Conservation (phyloP, 257 asterid species). For the Anisodus acutangulus region DNA sequence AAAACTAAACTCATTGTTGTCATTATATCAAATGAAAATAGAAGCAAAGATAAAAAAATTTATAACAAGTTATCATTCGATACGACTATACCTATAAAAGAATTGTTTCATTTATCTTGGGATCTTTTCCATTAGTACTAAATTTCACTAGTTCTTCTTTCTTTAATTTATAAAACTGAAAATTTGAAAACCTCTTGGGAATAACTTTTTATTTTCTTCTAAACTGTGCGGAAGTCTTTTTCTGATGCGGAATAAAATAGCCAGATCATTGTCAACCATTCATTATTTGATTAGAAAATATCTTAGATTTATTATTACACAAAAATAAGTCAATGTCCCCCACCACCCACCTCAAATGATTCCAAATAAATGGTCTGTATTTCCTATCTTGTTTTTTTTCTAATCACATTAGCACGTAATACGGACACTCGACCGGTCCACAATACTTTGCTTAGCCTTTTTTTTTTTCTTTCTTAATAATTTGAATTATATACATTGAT, state of each 20-base stretch:
- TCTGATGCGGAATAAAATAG: background rate
- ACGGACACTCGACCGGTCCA: background rate
- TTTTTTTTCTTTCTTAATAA: no score
- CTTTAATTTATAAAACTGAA: background rate
- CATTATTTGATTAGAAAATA: slow-evolving; percentile 25
- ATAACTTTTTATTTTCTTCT: background rate
- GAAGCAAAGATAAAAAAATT: no score
- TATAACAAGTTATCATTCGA: no score
- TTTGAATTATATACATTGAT: no score
- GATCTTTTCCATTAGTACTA: background rate
- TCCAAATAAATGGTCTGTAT: slow-evolving; percentile 20
- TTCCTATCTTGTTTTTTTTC: background rate
- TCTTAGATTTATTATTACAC: background rate
- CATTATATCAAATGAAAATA: no score
- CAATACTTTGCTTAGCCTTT: background rate
- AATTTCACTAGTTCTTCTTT: background rate
- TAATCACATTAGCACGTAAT: slow-evolving; percentile 6
- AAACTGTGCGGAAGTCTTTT: background rate
- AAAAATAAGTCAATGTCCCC: slow-evolving; percentile 11
- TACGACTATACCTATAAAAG: background rate
- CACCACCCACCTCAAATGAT: background rate
- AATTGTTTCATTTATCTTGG: background rate
- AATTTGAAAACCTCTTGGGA: background rate
- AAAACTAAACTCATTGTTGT: no score
- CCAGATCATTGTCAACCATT: background rate